These are phyloP conservation scores for Neopestalotiopsis sp. DNA, from an alignment of 2,329 filamentous ascomycete genomes.

Conservation along the genomic window DNA sequence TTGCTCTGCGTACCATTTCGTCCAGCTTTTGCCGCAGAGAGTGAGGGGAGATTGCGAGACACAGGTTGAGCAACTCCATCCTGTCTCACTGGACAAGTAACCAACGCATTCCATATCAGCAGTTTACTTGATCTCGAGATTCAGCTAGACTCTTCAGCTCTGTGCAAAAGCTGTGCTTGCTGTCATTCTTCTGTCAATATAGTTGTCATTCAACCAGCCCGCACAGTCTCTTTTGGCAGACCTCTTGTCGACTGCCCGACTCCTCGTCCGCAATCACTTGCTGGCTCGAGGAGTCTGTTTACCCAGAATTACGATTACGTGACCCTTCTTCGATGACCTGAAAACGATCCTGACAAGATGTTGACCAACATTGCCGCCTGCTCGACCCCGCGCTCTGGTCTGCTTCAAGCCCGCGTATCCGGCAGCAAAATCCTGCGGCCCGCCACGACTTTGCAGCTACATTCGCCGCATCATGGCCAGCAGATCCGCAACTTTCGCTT, in stretches of 20 bases:
- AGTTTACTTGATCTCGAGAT: too few species aligned
- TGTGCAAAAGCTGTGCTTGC: too few species aligned
- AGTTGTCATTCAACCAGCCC: not conserved
- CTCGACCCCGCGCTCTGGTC: slow-evolving; percentile 32
- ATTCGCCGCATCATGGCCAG: slow-evolving; percentile 31
- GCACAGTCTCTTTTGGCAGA: not conserved
- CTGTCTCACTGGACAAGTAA: too few species aligned
- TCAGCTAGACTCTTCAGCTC: too few species aligned
- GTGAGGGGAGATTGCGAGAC: too few species aligned
- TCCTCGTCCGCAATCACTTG: not conserved
- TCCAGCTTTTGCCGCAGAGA: too few species aligned
- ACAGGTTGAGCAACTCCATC: too few species aligned
- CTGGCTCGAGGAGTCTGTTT: not conserved
- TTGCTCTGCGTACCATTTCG: too few species aligned
- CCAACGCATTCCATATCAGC: too few species aligned
- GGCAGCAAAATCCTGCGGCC: slow-evolving; percentile 23
- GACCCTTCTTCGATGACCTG: not conserved
- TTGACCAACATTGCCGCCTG: slow-evolving; percentile 37
- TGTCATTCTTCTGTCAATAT: not conserved
- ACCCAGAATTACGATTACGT: not conserved
- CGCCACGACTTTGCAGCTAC: slow-evolving; percentile 24
- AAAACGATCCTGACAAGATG: slow-evolving; percentile 25
- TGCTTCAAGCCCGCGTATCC: slow-evolving; percentile 27
- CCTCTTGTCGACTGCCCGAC: not conserved
- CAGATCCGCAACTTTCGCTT: slow-evolving; percentile 56